Base-by-base conservation (phyloP, 768 basidiomycete genomes). In the Xerocomellus amylosporus region DNA sequence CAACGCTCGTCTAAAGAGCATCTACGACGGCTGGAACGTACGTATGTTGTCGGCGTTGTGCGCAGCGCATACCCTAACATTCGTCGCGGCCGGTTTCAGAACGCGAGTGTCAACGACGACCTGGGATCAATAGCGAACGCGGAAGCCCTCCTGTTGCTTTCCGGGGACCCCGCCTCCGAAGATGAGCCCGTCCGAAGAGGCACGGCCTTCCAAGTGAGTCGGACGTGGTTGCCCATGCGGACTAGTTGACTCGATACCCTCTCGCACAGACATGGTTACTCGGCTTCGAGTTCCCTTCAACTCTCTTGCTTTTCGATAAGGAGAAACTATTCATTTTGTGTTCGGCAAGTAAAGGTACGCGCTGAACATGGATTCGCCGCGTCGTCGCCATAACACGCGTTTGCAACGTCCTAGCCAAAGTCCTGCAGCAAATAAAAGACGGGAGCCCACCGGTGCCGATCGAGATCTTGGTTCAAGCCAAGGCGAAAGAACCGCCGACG, bases 281-380 rank as follows among this genome's bases (percentile, higher is more conserved):
- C 37, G 96, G 95, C 14, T 98, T 94, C 71, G 96, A 99, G 72
- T 98, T 98, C 66, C 97, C 96, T 3, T 93, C 93, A 0, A 98
- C 96, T 0, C 77, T 98, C 28, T 79, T 95, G 54, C 75, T 98
- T 19, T 89, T 98, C 64, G 80, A 86, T 53, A 87, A 87, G 64
- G 77, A 86, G 50, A 88, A 82, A 64, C 73, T 98, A 19, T 76
- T 77, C 33, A 87, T 98, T 38, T 74, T 97, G 26, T 94, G 91
- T 58, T 95, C 93, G 22, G 81, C 89, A 2, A 90, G 87, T 19
- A 96, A 98, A 82, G 90, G 94, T 93, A 56, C 57, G 73, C 51
- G 40, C 10, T 45, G 2, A 38, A 6, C 42, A 10, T 34, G 30
- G 43, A 41, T 56, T 39, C 7, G n/a, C 20, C 50, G 51, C 40